phyloP scores from a whole-genome alignment of 371 early-diverging fungal genomes.

The Syncephalastrum contaminatum region DNA sequence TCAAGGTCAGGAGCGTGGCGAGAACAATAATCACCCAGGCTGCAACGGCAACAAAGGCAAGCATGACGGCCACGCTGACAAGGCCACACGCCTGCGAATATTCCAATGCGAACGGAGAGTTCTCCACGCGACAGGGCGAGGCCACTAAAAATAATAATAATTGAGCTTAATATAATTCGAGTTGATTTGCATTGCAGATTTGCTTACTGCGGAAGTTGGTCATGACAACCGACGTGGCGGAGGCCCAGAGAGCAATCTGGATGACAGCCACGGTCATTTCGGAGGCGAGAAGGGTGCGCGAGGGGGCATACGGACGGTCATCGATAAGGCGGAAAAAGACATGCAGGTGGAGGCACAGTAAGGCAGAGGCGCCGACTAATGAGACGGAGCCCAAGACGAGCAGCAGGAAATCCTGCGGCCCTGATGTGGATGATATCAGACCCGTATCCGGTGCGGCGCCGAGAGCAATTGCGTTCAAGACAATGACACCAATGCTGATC shows the following conservation, averaged over 20 bases:
- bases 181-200: not conserved
- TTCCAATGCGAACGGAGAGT: slow-evolving; percentile 6
- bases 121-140: slow-evolving; percentile 12
- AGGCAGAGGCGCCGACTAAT: slow-evolving; percentile 18
- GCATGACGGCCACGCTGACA: slow-evolving; percentile 12
- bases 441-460: slow-evolving; percentile 7
- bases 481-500: slow-evolving; percentile 31
- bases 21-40: slow-evolving; percentile 16
- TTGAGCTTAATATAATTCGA: not conserved
- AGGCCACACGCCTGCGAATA: slow-evolving; percentile 15
- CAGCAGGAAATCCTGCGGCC: slow-evolving; percentile 26
- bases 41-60: slow-evolving; percentile 14
- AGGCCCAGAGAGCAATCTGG: slow-evolving; percentile 26
- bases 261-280: slow-evolving; percentile 21
- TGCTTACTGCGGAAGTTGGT: slow-evolving; percentile 21
- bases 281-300: slow-evolving; percentile 10
- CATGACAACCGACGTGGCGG: slow-evolving; percentile 17
- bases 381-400: slow-evolving; percentile 25
- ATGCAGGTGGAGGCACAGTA: slow-evolving; percentile 24
- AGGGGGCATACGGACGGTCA: slow-evolving; percentile 6
- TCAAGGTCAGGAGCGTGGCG: slow-evolving; percentile 9
- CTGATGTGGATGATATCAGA: slow-evolving; percentile 13
- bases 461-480: slow-evolving; percentile 23
- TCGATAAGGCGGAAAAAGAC: slow-evolving; percentile 10
- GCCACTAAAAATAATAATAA: slow-evolving; percentile 8